phyloP scores from a whole-genome alignment of 306 rosid species.

The Trifolium subterraneum region DNA sequence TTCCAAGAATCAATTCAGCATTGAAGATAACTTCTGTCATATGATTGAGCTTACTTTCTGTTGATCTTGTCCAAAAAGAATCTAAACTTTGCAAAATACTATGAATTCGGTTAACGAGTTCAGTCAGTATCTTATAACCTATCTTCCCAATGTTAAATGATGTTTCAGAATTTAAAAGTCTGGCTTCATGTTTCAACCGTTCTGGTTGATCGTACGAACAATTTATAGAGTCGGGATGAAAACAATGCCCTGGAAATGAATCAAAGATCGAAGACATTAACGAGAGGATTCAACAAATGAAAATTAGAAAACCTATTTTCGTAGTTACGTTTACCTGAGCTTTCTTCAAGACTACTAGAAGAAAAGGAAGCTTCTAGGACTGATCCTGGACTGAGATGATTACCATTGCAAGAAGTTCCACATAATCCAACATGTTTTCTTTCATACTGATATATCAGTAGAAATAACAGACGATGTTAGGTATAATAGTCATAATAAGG shows the following conservation, averaged over 20 bases:
- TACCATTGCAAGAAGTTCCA: slow-evolving; percentile 42
- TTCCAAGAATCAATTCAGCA: slow-evolving; percentile 65
- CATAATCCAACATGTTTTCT: slow-evolving; percentile 40
- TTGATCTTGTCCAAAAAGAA: slow-evolving; percentile 48
- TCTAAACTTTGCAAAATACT: slow-evolving; percentile 41
- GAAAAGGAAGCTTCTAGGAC: slow-evolving; percentile 85
- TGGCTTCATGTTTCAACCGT: slow-evolving; percentile 43
- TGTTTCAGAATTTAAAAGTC: slow-evolving; percentile 57
- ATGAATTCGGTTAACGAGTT: slow-evolving; percentile 46
- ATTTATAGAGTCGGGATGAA: slow-evolving; percentile 47
- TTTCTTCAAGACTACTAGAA: slow-evolving; percentile 73
- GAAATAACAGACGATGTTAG: slow-evolving; percentile 31
- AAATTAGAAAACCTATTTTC: neutral
- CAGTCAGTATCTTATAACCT: slow-evolving; percentile 40
- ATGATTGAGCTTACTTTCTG: slow-evolving; percentile 48
- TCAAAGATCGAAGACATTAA: slow-evolving; percentile 35
- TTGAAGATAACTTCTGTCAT: slow-evolving; percentile 64
- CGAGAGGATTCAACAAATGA: neutral
- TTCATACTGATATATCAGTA: slow-evolving; percentile 45
- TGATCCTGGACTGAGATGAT: slow-evolving; percentile 79
- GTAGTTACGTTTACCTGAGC: slow-evolving; percentile 60
- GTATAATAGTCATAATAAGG: slow-evolving; percentile 2
- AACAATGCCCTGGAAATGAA: slow-evolving; percentile 52
- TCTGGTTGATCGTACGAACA: slow-evolving; percentile 49
- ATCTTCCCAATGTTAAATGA: slow-evolving; percentile 47